These are phyloP conservation scores for Camelina sativa DNA, from an alignment of 345 rosid species.

Conservation along the genomic window DNA sequence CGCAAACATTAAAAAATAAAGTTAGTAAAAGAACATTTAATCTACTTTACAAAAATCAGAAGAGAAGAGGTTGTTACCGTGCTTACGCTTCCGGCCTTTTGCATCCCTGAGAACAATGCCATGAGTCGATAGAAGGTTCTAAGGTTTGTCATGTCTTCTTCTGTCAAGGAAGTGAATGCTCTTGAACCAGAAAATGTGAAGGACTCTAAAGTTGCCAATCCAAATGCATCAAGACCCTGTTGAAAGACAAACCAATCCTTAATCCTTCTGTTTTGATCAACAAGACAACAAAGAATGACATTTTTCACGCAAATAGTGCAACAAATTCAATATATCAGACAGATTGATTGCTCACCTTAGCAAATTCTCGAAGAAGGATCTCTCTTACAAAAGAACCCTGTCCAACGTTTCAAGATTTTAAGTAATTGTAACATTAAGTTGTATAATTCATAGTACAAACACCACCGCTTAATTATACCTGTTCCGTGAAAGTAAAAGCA, in stretches of 20 bases:
- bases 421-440: slow-evolving; percentile 2
- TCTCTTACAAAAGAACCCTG: slow-evolving; percentile 92
- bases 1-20: background rate
- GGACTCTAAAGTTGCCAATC: slow-evolving; percentile 75
- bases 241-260: background rate
- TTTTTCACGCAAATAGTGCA: background rate
- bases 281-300: background rate
- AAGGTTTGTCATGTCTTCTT: slow-evolving; percentile 78
- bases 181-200: slow-evolving; percentile 54
- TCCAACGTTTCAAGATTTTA: slow-evolving; percentile 31
- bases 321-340: background rate
- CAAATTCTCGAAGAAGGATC: slow-evolving; percentile 78
- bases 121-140: slow-evolving; percentile 71
- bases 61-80: slow-evolving; percentile 47
- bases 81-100: slow-evolving; percentile 40
- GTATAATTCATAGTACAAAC: background rate
- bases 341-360: slow-evolving; percentile 61
- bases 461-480: slow-evolving; percentile 48
- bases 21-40: background rate
- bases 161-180: slow-evolving; percentile 58
- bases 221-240: slow-evolving; percentile 94
- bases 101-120: slow-evolving; percentile 63
- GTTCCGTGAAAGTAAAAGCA: slow-evolving; percentile 78
- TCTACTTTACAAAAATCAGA: background rate
- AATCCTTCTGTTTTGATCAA: background rate